Evolutionary conservation across 2,329 filamentous ascomycete genomes (phyloP), one percentile per base, ranked within the genome.

Genomic region (Ceratocystis alfenasii): DNA sequence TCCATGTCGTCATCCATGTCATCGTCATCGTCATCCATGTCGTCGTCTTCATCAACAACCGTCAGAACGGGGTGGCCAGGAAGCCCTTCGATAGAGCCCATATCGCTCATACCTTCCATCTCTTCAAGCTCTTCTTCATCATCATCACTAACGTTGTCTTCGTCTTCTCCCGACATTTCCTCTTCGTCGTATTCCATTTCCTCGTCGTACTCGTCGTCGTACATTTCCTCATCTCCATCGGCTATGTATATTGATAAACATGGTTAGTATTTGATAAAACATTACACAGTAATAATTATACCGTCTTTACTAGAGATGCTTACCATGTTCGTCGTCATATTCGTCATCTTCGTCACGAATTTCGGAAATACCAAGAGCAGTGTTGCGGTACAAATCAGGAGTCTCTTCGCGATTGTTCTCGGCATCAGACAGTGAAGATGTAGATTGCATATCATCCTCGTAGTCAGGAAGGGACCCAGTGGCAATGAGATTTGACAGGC

Each of bases 381-480:
- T 97, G 75, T 97, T 96, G 64, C 95, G 88, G 78, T 96, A 97
- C 22, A 99, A 81, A 76, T 99, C 94, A 36, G 95, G 94, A 4
- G 95, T 99, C 74, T 97, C 94, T 75, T 96, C 91, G 57, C 91
- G 87, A 68, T 92, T 89, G 50, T 92, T 89, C 46, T 93, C 89
- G 63, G 91, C 79, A 69, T 96, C 92, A 10, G 93, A 96, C 28
- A 95, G 84, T 0, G 93, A 96, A 3, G 91, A 95, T 2, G 88
- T 85, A 10, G 90, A 94, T 1, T 87, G 87, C 59, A 96, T 89
- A 59, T 96, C 92, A 61, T 95, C 92, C 30, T 89, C 87, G 22
- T 77, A 77, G 41, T 85, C 85, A 60, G 87, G 86, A 4, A 86
- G 83, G 10, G 86, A 81, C 7, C 83, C 79, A 0, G 81, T 80